Base-by-base conservation (phyloP, 202 grass and related monocot species). In the Digitaria exilis region DNA sequence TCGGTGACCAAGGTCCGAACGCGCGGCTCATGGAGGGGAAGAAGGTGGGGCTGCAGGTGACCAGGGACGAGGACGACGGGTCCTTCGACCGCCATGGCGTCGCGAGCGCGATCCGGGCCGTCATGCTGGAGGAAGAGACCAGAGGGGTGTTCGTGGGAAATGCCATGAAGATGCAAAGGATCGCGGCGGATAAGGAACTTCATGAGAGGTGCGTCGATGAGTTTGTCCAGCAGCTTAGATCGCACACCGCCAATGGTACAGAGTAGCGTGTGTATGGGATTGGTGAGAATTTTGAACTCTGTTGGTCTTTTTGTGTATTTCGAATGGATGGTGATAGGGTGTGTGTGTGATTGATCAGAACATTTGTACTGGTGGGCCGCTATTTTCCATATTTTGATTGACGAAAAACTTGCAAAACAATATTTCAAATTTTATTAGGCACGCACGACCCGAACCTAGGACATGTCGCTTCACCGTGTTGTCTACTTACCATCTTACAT, bases 101-200 rank as follows among this genome's bases (percentile, higher is more conserved):
- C 13, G 72, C 51, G 21, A 22, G 6, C 21, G 34, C 72, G 0
- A 51, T 57, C 12, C 51, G 51, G 0, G 72, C 50, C 11, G 51
- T 57, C 18, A 84, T 89, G 87, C 24, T 69, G 15, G 87, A 87
- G 60, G 87, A 82, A 39, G 77, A 84, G 12, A 77, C 71, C 18
- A 75, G 71, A n/a, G 81, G 84, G 48, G 39, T 39, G 6, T 69
- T 84, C 1, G 58, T 77, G 2, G 39, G 1, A 16, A 69, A 69
- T 16, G 65, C 65, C n/a, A 11, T 25, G 12, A 44, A 69, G 39
- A 2, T 71, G 22, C 61, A 78, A 56, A 31, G 26, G 25, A 31
- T 81, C 11, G 43, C 86, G 4, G 61, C 48, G 0, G 54, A 92
- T 3, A 49, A 37, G 19, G 75, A 32, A 79, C 68, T 76, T 2